Evolutionary conservation across 345 rosid genomes (phyloP).

Genomic region (Conringia planisiliqua): DNA sequence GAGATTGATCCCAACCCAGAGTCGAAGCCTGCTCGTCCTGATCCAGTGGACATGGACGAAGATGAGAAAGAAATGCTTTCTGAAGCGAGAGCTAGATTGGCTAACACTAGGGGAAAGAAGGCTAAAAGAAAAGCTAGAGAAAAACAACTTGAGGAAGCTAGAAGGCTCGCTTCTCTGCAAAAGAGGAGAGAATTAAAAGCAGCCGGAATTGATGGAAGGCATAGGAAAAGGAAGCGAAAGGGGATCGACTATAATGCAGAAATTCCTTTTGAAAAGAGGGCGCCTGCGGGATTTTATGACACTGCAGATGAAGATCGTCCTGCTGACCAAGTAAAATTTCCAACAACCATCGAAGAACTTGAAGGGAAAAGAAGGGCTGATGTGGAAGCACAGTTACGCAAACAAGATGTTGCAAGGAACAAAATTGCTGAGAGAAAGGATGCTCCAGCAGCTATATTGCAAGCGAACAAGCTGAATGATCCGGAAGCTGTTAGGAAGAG

Average conservation of each 20-base stretch:
- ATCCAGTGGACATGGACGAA: slow-evolving; percentile 99
- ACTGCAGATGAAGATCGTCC: slow-evolving; percentile 86
- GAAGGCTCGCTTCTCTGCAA: slow-evolving; percentile 99
- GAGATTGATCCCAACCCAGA: slow-evolving; percentile 99
- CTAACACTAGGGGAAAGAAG: slow-evolving; percentile 95
- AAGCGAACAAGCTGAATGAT: slow-evolving; percentile 97
- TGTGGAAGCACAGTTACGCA: slow-evolving; percentile 78
- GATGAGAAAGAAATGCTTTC: slow-evolving; percentile 99
- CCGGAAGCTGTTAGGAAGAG: slow-evolving; percentile 94
- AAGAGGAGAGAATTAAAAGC: slow-evolving; percentile 97
- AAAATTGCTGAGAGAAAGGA: slow-evolving; percentile 94
- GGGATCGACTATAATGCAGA: slow-evolving; percentile 98
- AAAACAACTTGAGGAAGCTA: slow-evolving; percentile 97
- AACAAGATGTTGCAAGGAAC: slow-evolving; percentile 79
- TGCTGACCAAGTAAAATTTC: slow-evolving; percentile 74
- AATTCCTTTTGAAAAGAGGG: slow-evolving; percentile 96
- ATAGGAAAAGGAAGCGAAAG: slow-evolving; percentile 81
- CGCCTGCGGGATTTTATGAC: slow-evolving; percentile 92
- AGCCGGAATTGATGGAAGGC: slow-evolving; percentile 87
- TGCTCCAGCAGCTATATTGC: slow-evolving; percentile 90
- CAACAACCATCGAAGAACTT: slow-evolving; percentile 90
- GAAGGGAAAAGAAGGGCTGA: slow-evolving; percentile 96
- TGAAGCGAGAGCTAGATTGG: slow-evolving; percentile 94
- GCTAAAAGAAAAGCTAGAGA: slow-evolving; percentile 98
- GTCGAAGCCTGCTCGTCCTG: slow-evolving; percentile 98